These are phyloP conservation scores for Kalaharituber pfeilii DNA, from an alignment of 2,329 filamentous ascomycete genomes.

Conservation along the genomic window DNA sequence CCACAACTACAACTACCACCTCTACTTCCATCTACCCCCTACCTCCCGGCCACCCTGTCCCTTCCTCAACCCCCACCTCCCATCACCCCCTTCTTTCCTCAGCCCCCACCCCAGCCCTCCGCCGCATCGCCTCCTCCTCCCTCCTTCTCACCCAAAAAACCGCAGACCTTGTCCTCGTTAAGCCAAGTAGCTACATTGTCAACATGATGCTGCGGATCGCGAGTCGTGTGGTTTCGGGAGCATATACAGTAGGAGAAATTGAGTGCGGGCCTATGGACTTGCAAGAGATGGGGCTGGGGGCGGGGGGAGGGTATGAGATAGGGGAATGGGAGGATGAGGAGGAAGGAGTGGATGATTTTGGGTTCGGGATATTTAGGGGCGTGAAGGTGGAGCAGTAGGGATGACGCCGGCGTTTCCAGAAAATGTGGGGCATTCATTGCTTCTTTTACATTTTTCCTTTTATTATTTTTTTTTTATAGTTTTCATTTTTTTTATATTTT, in stretches of 20 bases:
- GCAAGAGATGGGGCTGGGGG: background rate
- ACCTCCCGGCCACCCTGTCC: background rate
- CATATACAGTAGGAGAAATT: constrained; percentile 12
- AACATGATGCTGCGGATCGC: constrained; percentile 16
- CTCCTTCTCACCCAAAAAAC: too few relatives aligned
- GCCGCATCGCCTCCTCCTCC: constrained; percentile 8
- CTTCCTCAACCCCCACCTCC: constrained; percentile 6
- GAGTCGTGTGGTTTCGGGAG: constrained; percentile 14
- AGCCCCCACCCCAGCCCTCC: constrained; percentile 12
- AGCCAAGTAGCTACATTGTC: constrained; percentile 15
- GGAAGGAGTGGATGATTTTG: background rate
- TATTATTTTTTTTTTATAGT: too few relatives aligned
- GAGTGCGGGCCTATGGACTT: background rate
- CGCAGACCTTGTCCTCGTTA: constrained; percentile 15
- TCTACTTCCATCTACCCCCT: background rate
- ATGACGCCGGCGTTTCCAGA: too few relatives aligned
- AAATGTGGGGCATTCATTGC: too few relatives aligned
- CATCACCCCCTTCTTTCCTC: constrained; percentile 9
- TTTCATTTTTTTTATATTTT: too few relatives aligned
- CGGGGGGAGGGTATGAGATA: background rate
- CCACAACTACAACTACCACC: background rate
- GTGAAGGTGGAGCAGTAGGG: too few relatives aligned
- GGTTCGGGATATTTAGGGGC: background rate
- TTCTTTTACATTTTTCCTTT: too few relatives aligned
- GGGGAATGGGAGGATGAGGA: background rate